Base-by-base conservation (phyloP, 192 early-diverging fungal genomes). In the Gaertneriomyces semiglobifer region DNA sequence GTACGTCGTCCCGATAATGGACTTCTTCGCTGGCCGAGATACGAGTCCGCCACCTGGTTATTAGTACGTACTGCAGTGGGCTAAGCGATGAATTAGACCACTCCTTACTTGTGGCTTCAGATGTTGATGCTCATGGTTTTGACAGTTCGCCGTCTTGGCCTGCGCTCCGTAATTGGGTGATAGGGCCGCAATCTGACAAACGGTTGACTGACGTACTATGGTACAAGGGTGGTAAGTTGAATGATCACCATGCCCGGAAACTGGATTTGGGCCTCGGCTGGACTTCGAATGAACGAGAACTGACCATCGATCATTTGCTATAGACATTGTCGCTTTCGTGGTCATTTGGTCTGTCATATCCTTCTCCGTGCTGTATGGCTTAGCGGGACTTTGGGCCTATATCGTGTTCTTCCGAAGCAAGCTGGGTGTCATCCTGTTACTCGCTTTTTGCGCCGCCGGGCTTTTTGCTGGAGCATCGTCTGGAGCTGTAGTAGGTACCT, bases 341-440 rank as follows among this genome's bases (percentile, higher is more conserved):
- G 63, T 84, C 4, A 58, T 83, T 12, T 89, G 88, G 88, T 83
- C 84, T 6, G 42, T 86, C 41, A 77, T 89, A 55, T 79, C 86
- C 41, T 84, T 79, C 62, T 62, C 78, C 16, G 54, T 68, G 5
- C 76, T 88, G 44, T 89, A 88, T 75, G 71, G 82, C 61, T 54
- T 82, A 44, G 88, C 88, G 19, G 88, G 80, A 42, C 47, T 77
- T 10, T 82, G 80, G 79, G 78, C 79, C 38, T 84, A 74, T 59
- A 25, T 74, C 5, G 80, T 82, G 38, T 84, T 82, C 74, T 61
- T 66, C 16, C 65, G 82, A 55, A 78, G 65, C 47, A 72, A 66
- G n/a, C 47, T 79, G 6, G 40, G 72, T 7, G 71, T 71, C 7
- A 42, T 76, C 8, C 44, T 74, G 33, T 71, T 77, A n/a, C 53